Evolutionary conservation across 2,329 filamentous ascomycete species (phyloP), one percentile per base, ranked within the genome.

Genomic region (Neocucurbitaria cava): DNA sequence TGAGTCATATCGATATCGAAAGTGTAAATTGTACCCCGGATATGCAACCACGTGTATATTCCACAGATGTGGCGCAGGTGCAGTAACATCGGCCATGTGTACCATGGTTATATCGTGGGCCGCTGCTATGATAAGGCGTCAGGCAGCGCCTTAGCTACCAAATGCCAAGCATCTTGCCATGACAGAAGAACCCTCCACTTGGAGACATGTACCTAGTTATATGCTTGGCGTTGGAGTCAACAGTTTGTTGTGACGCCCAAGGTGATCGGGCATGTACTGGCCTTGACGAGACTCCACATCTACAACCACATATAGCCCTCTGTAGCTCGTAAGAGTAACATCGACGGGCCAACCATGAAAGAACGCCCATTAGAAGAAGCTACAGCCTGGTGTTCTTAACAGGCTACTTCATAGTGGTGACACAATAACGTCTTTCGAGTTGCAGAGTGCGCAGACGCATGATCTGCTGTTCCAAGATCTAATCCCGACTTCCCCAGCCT

Each of bases 391-490:
- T 11, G 9, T 31, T 11, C 13, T 31, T 38, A n/a, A 38, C n/a
- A 38, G 35, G 35, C 35, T 20, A 21, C 15, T 40, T 24, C 36
- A 38, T 4, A 38, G 8, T 5, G 35, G 36, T 40, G 36, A 40
- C 18, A 40, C 36, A 40, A 24, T 21, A 40, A 40, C 15, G 17
- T 15, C 8, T 20, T 20, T 5, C 10, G 11, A 40, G 36, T 40
- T 40, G 18, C 36, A 23, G 36, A 40, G 36, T 40, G 36, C 36
- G 18, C 21, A 30, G 24, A 23, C 41, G 36, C 41, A 18, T 49
- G 36, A 45, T 39, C 40, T 45, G 47, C 26, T 11, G 49, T 46
- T 48, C 57, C 52, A 52, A 49, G 50, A 52, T 47, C 44, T 24
- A 40, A 52, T 40, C 41, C 55, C 50, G 31, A 49, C 43, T 52